Evolutionary conservation across 805 yeast genomes (phyloP).

Genomic region (Kuraishia cidri): DNA sequence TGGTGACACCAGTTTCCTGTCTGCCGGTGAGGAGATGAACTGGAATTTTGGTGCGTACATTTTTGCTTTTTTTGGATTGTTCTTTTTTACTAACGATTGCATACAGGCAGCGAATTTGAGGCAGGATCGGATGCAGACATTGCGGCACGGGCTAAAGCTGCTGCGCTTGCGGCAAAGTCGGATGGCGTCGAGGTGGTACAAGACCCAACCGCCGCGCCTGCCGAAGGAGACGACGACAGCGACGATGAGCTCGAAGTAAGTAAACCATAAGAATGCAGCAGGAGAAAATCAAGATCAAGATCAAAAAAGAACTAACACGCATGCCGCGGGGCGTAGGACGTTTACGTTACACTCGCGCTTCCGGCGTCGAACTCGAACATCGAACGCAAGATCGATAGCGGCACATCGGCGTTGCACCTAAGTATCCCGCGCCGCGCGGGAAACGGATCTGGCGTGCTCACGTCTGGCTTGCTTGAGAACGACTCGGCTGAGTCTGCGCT

Average conservation of each 20-base stretch:
- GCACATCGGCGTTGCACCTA: background rate
- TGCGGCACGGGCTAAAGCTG: too few relatives aligned
- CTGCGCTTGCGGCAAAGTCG: too few relatives aligned
- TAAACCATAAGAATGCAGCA: too few relatives aligned
- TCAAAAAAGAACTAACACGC: background rate
- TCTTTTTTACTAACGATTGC: background rate
- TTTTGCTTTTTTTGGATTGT: background rate
- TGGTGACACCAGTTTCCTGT: constrained; percentile 65
- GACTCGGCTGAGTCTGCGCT: too few relatives aligned
- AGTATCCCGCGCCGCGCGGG: too few relatives aligned
- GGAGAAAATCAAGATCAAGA: too few relatives aligned
- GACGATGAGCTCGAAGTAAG: too few relatives aligned
- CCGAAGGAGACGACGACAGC: too few relatives aligned
- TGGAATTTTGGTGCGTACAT: constrained; percentile 73
- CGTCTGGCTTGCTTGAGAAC: too few relatives aligned
- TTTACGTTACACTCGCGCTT: constrained; percentile 16
- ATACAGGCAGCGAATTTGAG: constrained; percentile 42
- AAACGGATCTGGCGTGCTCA: too few relatives aligned
- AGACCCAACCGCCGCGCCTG: too few relatives aligned
- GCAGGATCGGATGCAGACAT: constrained; percentile 91
- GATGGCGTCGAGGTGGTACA: too few relatives aligned
- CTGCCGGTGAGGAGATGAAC: constrained; percentile 84
- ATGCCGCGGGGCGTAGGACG: constrained; percentile 8
- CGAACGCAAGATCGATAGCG: background rate
- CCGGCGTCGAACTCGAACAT: constrained; percentile 6